Percentiles rank a stretch among this genome's conserved stretches.
phyloP scores from a whole-genome alignment of 768 basidiomycete species.

The Hericium erinaceus region DNA sequence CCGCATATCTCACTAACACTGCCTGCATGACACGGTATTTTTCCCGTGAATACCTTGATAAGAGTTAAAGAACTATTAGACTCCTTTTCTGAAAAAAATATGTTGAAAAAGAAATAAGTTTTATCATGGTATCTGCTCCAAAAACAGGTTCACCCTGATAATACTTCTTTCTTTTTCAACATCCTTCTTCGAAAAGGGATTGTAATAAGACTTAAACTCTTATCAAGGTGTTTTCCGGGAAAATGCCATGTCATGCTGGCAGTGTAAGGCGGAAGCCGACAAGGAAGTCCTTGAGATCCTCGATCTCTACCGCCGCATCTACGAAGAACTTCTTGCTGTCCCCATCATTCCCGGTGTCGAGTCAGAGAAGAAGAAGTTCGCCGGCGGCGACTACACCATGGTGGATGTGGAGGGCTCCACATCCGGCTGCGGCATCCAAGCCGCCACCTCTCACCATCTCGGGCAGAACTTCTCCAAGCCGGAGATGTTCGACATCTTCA shows the following conservation, averaged over 20 bases:
- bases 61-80: no score
- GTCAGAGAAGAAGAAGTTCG: conserved; percentile 99
- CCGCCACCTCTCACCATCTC: conserved; percentile 93
- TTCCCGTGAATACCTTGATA: no score
- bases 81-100: no score
- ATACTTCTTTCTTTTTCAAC: no score
- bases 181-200: no score
- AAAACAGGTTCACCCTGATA: no score
- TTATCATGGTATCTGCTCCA: no score
- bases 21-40: no score
- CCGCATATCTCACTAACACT: conserved; percentile 83
- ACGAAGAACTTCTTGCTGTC: conserved; percentile 94
- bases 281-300: conserved; percentile 88
- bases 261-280: conserved; percentile 87
- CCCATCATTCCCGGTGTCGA: conserved; percentile 96
- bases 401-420: conserved; percentile 97
- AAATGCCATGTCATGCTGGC: no score
- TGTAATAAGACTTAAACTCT: no score
- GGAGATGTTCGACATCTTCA: conserved; percentile 96
- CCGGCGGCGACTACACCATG: conserved; percentile 95
- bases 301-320: conserved; percentile 90
- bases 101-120: no score
- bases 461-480: conserved; percentile 96
- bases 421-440: conserved; percentile 97
- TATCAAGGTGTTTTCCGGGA: no score